These are phyloP conservation scores for Gossypium laxum DNA, from an alignment of 441 rosid species.

Conservation along the genomic window DNA sequence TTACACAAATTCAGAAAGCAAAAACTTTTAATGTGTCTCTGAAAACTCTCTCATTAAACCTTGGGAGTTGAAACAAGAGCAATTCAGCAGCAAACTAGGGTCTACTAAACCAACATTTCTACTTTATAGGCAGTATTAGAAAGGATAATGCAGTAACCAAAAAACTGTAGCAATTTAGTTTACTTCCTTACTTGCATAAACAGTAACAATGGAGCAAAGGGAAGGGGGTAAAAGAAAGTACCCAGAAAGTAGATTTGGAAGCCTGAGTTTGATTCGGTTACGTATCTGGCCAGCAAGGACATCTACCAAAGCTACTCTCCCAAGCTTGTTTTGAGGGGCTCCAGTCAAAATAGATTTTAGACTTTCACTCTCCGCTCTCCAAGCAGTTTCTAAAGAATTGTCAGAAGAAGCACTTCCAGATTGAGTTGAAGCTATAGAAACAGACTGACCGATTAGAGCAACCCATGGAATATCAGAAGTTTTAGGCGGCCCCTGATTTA, in stretches of 20 bases:
- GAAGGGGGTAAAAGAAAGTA: slow-evolving; percentile 23
- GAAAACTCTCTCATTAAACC: neutral
- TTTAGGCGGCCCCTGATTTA: slow-evolving; percentile 82
- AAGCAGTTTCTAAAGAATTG: slow-evolving; percentile 85
- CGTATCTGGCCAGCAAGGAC: slow-evolving; percentile 79
- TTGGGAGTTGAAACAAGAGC: neutral
- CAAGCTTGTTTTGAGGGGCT: slow-evolving; percentile 79
- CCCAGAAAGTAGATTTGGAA: slow-evolving; percentile 89
- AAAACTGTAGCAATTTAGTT: neutral
- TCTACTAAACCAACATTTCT: neutral
- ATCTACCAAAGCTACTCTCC: slow-evolving; percentile 80
- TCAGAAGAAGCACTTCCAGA: slow-evolving; percentile 60
- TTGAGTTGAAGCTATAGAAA: slow-evolving; percentile 71
- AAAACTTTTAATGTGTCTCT: neutral
- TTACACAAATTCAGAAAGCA: neutral
- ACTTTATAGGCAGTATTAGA: neutral
- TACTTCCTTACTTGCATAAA: neutral
- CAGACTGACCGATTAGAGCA: slow-evolving; percentile 91
- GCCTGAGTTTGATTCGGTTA: slow-evolving; percentile 75
- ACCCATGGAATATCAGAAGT: slow-evolving; percentile 87
- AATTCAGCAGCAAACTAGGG: neutral
- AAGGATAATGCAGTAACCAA: neutral
- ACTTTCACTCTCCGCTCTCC: slow-evolving; percentile 93
- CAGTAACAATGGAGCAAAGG: slow-evolving; percentile 9
- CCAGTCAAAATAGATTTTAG: slow-evolving; percentile 69